Evolutionary conservation across 1,139 yeast genomes (phyloP).

Genomic region (Debaryomyces sp.): DNA sequence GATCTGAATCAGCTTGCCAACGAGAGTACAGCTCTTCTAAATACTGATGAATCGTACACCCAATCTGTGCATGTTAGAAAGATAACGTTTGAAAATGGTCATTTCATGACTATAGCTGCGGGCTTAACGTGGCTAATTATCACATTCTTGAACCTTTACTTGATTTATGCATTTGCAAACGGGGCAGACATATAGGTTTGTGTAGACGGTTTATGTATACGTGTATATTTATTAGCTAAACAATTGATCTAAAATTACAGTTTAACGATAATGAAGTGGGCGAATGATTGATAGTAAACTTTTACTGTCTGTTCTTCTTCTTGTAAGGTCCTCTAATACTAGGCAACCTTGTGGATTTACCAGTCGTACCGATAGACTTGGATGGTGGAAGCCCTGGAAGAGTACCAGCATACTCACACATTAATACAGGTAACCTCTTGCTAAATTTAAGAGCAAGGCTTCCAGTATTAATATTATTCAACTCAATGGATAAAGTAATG

Average conservation of each 20-base stretch:
- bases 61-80: constrained; percentile 16
- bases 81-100: constrained; percentile 65
- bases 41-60: background rate
- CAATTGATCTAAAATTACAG: constrained; percentile 1
- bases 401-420: constrained; percentile 75
- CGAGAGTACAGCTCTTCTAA: constrained; percentile 22
- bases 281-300: background rate
- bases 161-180: constrained; percentile 65
- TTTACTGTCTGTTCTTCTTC: constrained; percentile 32
- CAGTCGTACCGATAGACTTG: constrained; percentile 14
- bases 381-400: constrained; percentile 61
- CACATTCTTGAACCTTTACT: constrained; percentile 70
- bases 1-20: constrained; percentile 10
- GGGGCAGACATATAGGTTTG: constrained; percentile 60
- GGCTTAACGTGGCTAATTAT: constrained; percentile 71
- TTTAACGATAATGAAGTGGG: background rate
- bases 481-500: constrained; percentile 32
- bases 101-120: constrained; percentile 54
- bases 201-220: background rate
- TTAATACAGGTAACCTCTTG: constrained; percentile 64
- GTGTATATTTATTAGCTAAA: constrained; percentile 4
- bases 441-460: constrained; percentile 39
- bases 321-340: constrained; percentile 45
- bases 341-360: constrained; percentile 37
- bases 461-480: constrained; percentile 29